phyloP scores from a whole-genome alignment of 2,329 filamentous ascomycete genomes.

The Apiospora aurea region DNA sequence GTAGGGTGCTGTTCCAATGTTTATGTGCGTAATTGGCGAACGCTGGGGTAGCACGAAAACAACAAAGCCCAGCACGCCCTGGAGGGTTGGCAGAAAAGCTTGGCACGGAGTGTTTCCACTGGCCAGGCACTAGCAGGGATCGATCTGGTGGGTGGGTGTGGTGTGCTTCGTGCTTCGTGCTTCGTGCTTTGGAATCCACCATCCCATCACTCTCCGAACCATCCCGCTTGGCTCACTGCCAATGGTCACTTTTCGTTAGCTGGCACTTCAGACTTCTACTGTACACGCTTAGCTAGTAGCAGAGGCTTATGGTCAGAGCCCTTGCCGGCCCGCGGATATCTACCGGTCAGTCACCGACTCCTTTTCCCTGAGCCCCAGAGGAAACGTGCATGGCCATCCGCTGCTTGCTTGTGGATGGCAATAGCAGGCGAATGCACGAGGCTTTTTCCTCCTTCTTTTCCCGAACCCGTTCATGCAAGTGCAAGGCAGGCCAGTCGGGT shows the following conservation, averaged over 20 bases:
- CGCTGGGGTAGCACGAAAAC: neutral
- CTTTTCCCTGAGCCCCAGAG: neutral
- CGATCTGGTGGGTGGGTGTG: conserved; percentile 1
- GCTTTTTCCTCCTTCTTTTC: neutral
- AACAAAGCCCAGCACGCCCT: neutral
- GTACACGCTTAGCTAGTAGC: no score
- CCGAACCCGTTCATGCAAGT: neutral
- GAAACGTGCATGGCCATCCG: neutral
- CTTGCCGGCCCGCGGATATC: neutral
- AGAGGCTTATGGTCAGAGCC: no score
- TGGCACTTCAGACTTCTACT: neutral
- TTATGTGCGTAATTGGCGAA: neutral
- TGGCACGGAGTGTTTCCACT: conserved; percentile 29
- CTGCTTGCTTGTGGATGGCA: neutral
- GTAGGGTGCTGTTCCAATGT: neutral
- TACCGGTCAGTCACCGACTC: conserved; percentile 17
- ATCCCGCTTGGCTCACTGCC: neutral
- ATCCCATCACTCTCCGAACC: neutral
- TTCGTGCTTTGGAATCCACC: neutral
- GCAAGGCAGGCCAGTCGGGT: neutral
- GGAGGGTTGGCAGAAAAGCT: conserved; percentile 34
- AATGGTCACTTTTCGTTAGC: neutral
- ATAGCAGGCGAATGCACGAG: neutral
- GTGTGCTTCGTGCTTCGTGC: no score
- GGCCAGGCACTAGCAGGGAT: conserved; percentile 25